Base-by-base conservation (phyloP, 1,284 basidiomycete genomes). In the Ganoderma multipileum region DNA sequence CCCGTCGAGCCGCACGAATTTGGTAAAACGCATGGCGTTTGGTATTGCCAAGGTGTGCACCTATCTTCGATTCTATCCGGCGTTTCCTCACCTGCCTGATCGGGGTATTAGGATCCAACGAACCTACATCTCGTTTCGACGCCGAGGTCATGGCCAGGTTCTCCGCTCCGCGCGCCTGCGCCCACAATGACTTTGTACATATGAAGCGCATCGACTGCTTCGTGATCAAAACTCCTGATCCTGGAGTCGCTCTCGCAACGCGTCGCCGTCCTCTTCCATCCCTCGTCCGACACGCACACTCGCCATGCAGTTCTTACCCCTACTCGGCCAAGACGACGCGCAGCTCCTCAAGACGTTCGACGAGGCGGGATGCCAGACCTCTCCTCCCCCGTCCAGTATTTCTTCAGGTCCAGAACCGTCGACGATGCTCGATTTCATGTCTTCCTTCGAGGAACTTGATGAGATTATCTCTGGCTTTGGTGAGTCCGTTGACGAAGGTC, bases 351-450 rank as follows among this genome's bases (percentile, higher is more conserved):
- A 62, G 42, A n/a, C 36, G 20, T 57, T 42, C 52, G 54, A 64
- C 63, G 61, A 47, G 8, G 61, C 38, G 38, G 58, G 58, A 16
- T 63, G 61, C n/a, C 47, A 38, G 61, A 63, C 61, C 12, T 63
- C 33, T 26, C 61, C 26, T 20, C 28, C 23, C 18, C 33, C 47
- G 14, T 36, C 57, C 36, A 26, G 18, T 16, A 2, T 6, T 28
- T 5, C 28, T 14, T 28, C 14, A 14, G 6, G 58, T 14, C 58
- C 58, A 20, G 14, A 39, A 3, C 23, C 58, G 58, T 5, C n/a
- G 33, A 30, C 58, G 12, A 36, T 18, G 20, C 5, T 26, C 11
- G 58, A 60, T 20, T 41, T 60, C 6, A 39, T 60, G 14, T n/a
- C 55, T n/a, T 58, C 58, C 38, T 23, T 60, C 5, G 58, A 60